Base-by-base conservation (phyloP, 129 eudicot species). In the Ambrosia trifida region DNA sequence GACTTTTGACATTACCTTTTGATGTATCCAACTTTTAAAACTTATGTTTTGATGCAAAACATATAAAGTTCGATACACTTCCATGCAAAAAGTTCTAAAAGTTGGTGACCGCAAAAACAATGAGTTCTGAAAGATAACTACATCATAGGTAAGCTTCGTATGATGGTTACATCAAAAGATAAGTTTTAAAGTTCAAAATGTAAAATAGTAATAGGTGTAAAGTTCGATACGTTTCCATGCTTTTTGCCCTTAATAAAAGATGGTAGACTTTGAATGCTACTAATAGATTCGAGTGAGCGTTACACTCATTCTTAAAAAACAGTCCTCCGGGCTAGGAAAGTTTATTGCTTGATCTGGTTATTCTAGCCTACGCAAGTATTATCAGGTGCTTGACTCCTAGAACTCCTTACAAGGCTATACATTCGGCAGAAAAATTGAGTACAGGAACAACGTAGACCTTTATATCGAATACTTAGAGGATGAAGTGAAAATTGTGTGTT, bases 331-430 rank as follows among this genome's bases (percentile, higher is more conserved):
- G 6, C 38, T 35, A 3, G 38, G 6, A 35, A 35, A 35, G 38
- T 35, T 35, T 35, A 35, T 3, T 35, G 38, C 38, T 35, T 35
- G 38, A 28, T 11, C 35, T 57, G 38, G 63, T 28, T 28, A 3
- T 11, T 16, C 24, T 57, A 20, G 36, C 7, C 38, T 57, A 24
- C 38, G 24, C n/a, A 5, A 4, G 16, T 57, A 28, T 11, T 57
- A 57, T 57, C 63, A 57, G 14, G 63, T 28, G 36, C 63, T 57
- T 57, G 32, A 57, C 11, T 57, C 7, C 63, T 30, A 11, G 24
- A 24, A 0, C 4, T 20, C 36, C 63, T 20, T 28, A 52, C 11
- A 52, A 52, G 19, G 18, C 7, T 7, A 52, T 28, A 53, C 60
- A 53, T 53, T 28, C 28, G 64, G 38, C 64, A 57, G 13, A 45